Evolutionary conservation across 2,329 filamentous ascomycete species (phyloP).

Genomic region (Colletotrichum sp.): DNA sequence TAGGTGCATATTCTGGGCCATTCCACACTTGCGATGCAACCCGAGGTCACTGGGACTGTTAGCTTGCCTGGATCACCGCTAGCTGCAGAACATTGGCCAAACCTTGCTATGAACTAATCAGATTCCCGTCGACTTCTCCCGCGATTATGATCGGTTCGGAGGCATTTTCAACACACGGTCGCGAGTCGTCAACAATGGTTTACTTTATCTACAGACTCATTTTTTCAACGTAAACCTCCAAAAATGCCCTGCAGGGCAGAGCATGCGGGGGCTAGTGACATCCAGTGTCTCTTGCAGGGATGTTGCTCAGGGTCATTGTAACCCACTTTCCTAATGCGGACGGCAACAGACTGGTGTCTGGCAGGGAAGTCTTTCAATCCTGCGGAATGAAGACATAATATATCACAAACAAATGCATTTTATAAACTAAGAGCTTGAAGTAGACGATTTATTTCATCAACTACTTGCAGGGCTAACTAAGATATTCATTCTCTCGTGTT

Average conservation of each 20-base stretch:
- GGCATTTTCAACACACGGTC: neutral
- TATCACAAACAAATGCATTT: neutral
- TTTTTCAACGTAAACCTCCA: neutral
- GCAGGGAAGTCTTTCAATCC: neutral
- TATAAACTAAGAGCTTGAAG: neutral
- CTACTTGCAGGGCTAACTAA: neutral
- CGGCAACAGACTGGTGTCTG: neutral
- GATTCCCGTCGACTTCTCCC: neutral
- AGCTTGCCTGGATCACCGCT: slow-evolving; percentile 6
- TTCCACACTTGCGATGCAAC: neutral
- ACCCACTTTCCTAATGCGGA: slow-evolving; percentile 1
- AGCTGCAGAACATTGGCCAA: neutral
- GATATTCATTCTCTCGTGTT: neutral
- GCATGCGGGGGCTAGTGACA: neutral
- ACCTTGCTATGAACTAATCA: neutral
- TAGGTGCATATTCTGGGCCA: neutral
- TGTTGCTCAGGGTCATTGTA: neutral
- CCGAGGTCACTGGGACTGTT: neutral
- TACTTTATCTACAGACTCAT: neutral
- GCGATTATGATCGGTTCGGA: neutral
- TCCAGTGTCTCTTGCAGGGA: neutral
- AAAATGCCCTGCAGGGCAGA: neutral
- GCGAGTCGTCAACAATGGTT: neutral
- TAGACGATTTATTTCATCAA: neutral
- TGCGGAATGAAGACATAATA: too few species aligned